Evolutionary conservation across 306 rosid genomes (phyloP).

Genomic region (Purshia tridentata): DNA sequence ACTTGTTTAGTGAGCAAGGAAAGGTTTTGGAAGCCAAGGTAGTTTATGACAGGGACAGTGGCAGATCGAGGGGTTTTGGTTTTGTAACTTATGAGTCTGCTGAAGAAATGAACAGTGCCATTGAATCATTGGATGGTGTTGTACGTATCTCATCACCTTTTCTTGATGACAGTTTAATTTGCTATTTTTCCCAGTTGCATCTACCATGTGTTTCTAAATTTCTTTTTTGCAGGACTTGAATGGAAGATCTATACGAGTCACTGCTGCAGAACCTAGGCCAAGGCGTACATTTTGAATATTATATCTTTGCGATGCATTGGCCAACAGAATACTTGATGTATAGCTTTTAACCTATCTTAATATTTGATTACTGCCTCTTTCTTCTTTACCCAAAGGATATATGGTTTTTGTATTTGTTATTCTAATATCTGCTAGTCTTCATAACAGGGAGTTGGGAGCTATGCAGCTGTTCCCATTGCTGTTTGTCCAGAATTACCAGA

Average conservation of each 20-base stretch:
- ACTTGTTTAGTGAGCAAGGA: conserved; percentile 73
- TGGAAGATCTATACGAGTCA: conserved; percentile 80
- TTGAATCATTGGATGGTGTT: conserved; percentile 74
- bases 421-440: conserved; percentile 3
- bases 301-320: conserved; percentile 10
- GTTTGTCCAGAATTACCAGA: conserved; percentile 19
- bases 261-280: conserved; percentile 67
- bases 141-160: conserved; percentile 44
- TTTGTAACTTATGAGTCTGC: conserved; percentile 72
- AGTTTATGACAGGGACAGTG: conserved; percentile 91
- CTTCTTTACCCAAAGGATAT: neutral
- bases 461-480: conserved; percentile 16
- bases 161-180: neutral
- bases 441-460: conserved; percentile 36
- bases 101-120: conserved; percentile 70
- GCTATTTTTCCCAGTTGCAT: neutral
- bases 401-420: neutral
- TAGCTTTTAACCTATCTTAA: conserved; percentile 12
- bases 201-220: conserved; percentile 15
- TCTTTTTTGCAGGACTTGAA: conserved; percentile 62
- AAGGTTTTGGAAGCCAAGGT: conserved; percentile 88
- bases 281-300: conserved; percentile 57
- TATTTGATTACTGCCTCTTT: neutral
- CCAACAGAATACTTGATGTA: conserved; percentile 39
- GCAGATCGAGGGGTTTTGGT: conserved; percentile 93